Conservation (phyloP, 345 rosid species). For the Angophora floribunda region DNA sequence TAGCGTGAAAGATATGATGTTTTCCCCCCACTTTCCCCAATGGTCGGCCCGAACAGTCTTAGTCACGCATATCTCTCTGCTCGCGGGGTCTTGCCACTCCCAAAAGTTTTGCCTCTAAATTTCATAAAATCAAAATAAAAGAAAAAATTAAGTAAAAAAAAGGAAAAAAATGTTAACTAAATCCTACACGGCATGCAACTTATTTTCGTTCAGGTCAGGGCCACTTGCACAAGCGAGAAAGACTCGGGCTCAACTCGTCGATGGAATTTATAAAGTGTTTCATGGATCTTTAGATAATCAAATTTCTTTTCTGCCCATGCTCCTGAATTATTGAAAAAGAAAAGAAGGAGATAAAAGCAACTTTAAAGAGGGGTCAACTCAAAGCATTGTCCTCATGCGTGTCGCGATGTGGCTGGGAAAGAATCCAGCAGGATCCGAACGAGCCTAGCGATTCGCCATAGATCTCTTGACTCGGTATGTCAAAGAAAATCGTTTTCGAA, state of each 20-base stretch:
- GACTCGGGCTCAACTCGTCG: background rate
- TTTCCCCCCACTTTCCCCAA: background rate
- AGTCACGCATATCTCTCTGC: background rate
- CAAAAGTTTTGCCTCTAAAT: background rate
- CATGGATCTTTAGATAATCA: background rate
- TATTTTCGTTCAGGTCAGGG: background rate
- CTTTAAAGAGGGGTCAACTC: background rate
- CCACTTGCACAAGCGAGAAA: background rate
- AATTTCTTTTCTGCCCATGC: rapidly evolving
- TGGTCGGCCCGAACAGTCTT: background rate
- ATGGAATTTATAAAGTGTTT: background rate
- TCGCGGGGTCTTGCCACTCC: background rate
- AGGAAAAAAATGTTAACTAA: rapidly evolving
- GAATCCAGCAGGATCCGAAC: background rate
- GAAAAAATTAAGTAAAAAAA: background rate
- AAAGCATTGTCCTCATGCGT: background rate
- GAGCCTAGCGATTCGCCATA: background rate
- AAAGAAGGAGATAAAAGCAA: background rate
- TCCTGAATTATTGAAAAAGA: background rate
- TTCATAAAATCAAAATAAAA: background rate
- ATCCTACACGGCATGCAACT: background rate
- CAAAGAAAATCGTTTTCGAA: background rate
- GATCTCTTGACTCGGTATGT: background rate
- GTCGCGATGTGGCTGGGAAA: background rate
- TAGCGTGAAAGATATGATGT: background rate